Base-by-base conservation (phyloP, 495 filamentous ascomycete genomes). In the Penicillium odoratum region DNA sequence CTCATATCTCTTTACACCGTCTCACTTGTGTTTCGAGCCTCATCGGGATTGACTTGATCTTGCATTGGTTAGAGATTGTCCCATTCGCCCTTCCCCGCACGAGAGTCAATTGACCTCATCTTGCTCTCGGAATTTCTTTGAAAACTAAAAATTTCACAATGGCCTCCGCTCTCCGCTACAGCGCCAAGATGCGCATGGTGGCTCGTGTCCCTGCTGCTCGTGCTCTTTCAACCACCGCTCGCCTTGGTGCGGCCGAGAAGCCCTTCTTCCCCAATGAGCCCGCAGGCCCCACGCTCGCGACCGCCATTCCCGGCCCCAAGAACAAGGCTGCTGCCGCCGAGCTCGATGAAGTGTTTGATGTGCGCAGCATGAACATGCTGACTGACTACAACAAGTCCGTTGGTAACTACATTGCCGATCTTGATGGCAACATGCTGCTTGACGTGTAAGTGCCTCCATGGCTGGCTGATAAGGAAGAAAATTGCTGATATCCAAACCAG, bases 341-440 rank as follows among this genome's bases (percentile, higher is more conserved):
- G 66, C 79, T 98, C 52, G 74, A 92, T 74, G 77, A 88, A 75
- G 91, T 98, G 58, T 98, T 96, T 68, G 94, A 98, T 71, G 93
- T 91, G 2, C 84, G 93, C 64, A 91, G 87, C 75, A 75, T 97
- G 80, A 97, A 97, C 80, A 93, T 97, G 88, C 69, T 96, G 62
- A 81, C 88, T 57, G 87, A 96, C 72, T 97, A 93, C 73, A 69
- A 79, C 51, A 85, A 88, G 73, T 83, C 81, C 51, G 68, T 77
- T 66, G 83, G 83, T 63, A 86, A 86, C 74, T 86, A 85, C 69
- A 91, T 98, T 70, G 86, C 85, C 40, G 94, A 98, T 74, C 80
- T 89, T 5, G 94, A 98, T 74, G 94, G 75, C 46, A 77, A 76
- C 65, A 57, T 72, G 36, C 74, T 91, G 36, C 76, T 92, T 13